phyloP scores from a whole-genome alignment of 225 moss, liverwort and hornwort genomes.

The Thuidium tamariscinum region DNA sequence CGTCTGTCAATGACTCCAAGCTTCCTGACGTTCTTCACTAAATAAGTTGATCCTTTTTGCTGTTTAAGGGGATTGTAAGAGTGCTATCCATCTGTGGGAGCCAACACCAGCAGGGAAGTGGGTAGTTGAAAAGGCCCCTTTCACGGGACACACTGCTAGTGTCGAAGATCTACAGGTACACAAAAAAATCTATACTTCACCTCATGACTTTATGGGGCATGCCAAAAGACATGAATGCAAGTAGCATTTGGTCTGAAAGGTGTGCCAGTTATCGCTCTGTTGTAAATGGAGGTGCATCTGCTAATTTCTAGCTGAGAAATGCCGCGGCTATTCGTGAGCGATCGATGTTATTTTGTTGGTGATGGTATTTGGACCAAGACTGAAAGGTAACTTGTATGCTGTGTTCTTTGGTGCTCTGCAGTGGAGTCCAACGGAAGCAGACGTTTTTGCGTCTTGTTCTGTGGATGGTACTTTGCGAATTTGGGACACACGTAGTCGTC shows the following conservation, averaged over 20 bases:
- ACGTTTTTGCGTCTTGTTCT: conserved; percentile 96
- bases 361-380: not conserved
- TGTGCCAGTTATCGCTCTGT: not conserved
- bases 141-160: conserved; percentile 61
- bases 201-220: not conserved
- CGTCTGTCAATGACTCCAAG: not conserved
- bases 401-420: conserved; percentile 10
- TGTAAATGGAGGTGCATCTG: not conserved
- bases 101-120: conserved; percentile 77
- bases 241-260: not conserved
- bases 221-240: not conserved
- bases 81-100: conserved; percentile 83
- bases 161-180: conserved; percentile 94
- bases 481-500: conserved; percentile 76
- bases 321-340: not conserved
- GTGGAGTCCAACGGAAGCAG: conserved; percentile 97
- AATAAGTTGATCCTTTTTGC: not conserved
- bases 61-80: conserved; percentile 77
- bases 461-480: conserved; percentile 82
- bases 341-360: not conserved
- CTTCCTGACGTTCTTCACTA: not conserved
- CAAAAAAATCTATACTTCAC: not conserved
- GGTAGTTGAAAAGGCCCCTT: conserved; percentile 67
- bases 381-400: not conserved
- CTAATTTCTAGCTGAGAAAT: not conserved